Evolutionary conservation across 441 rosid species (phyloP), one percentile per base, ranked within the genome.

Genomic region (Populus hybrid): DNA sequence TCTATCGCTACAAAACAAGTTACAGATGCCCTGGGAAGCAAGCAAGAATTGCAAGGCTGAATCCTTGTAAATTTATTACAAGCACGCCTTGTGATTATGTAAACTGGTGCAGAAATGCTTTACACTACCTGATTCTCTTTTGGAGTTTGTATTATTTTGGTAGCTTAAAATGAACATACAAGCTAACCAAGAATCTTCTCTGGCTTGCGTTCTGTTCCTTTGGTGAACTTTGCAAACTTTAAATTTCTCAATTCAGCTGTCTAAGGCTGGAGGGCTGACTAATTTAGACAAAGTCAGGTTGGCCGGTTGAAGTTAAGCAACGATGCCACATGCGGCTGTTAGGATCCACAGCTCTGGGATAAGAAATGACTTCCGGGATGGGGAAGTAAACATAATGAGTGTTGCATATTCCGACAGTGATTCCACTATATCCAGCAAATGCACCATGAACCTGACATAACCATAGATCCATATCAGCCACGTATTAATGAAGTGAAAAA

Each of bases 291-390:
- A 95, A 95, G 82, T 95, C 98, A 2, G 98, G 98, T 69, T 95
- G 98, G 69, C 98, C 98, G 0, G 98, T 95, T 8, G 98, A 95
- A 26, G 98, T 95, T 84, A 95, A 87, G 89, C 98, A 95, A 78
- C 98, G 99, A 84, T 95, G 99, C 99, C 98, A 95, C 99, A 95
- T 95, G 68, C 97, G 87, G 82, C 98, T 95, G 83, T 95, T 93
- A 0, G 97, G 98, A 77, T 95, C 98, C 9, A 95, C 95, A 28
- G 90, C 84, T 77, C 97, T 88, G 10, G 98, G 85, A 81, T 95
- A 94, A 34, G 88, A 84, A 74, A 95, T 95, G 73, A 94, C 98
- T 85, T 95, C 92, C 18, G 98, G 95, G 73, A 95, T 92, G 16
- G 98, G 98, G 34, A 93, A 90, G 85, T 95, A 95, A 76, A 89